A percentile compares a stretch with the other conserved stretches of the same genome.
Conservation (phyloP, 148 eudicot genomes). For the Cornus florida region DNA sequence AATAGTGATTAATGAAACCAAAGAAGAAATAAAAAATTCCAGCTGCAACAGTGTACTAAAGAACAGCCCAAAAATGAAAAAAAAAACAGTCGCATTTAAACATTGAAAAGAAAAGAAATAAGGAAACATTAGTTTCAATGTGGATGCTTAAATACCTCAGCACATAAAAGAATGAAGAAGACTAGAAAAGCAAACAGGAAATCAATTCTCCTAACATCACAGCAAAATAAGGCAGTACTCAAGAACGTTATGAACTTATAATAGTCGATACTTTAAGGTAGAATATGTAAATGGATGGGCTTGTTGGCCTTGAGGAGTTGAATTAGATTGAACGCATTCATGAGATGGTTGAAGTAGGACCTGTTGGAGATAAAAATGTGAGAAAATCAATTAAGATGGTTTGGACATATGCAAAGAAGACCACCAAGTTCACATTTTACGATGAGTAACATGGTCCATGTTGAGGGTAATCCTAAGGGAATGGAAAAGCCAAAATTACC, state of each 20-base stretch:
- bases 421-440: no score
- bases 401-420: no score
- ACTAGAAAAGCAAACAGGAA: neutral
- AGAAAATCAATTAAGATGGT: no score
- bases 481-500: no score
- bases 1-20: neutral
- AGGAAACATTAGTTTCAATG: neutral
- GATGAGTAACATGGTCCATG: no score
- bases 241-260: neutral
- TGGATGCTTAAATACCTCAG: neutral
- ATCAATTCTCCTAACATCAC: neutral
- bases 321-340: no score
- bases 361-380: no score
- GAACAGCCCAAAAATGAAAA: neutral
- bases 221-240: neutral
- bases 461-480: no score
- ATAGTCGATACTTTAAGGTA: neutral
- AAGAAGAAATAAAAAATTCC: neutral
- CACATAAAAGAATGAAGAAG: neutral
- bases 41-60: neutral
- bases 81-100: no score
- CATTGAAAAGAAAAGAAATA: no score
- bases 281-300: neutral
- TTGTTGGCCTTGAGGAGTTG: neutral
- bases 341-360: no score